Conservation (phyloP, 352 stramenopile species). For the Pythium sukuiense region DNA sequence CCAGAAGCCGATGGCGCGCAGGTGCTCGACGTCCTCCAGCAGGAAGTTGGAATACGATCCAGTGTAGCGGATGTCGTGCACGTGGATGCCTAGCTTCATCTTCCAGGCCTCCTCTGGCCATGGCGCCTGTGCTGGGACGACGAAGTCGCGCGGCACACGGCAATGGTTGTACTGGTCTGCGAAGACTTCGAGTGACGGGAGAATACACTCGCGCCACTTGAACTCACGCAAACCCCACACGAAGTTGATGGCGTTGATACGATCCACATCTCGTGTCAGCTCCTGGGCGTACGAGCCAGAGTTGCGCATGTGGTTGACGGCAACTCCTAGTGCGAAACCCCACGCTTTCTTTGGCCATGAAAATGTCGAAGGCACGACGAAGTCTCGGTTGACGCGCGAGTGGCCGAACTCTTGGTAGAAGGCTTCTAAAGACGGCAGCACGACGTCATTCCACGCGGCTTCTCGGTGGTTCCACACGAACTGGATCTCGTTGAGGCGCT, state of each 20-base stretch:
- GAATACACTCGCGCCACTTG: constrained; percentile 30
- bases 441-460: constrained; percentile 20
- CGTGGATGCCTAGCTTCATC: constrained; percentile 18
- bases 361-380: constrained; percentile 25
- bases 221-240: constrained; percentile 24
- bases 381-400: constrained; percentile 16
- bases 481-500: constrained; percentile 18
- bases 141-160: constrained; percentile 23
- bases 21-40: constrained; percentile 5
- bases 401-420: constrained; percentile 22
- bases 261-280: constrained; percentile 6
- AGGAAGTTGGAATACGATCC: constrained; percentile 23
- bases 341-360: constrained; percentile 25
- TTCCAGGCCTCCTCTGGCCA: constrained; percentile 25
- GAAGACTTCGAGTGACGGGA: constrained; percentile 26
- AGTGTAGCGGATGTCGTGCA: constrained; percentile 22
- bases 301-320: constrained; percentile 31
- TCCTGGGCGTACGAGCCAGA: constrained; percentile 18
- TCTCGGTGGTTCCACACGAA: constrained; percentile 32
- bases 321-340: constrained; percentile 16
- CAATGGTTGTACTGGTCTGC: constrained; percentile 17
- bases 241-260: constrained; percentile 28
- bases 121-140: constrained; percentile 19
- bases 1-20: constrained; percentile 23
- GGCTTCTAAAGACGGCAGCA: constrained; percentile 22